Base-by-base conservation (phyloP, 768 basidiomycete species). In the Pulveroboletus ravenelii region DNA sequence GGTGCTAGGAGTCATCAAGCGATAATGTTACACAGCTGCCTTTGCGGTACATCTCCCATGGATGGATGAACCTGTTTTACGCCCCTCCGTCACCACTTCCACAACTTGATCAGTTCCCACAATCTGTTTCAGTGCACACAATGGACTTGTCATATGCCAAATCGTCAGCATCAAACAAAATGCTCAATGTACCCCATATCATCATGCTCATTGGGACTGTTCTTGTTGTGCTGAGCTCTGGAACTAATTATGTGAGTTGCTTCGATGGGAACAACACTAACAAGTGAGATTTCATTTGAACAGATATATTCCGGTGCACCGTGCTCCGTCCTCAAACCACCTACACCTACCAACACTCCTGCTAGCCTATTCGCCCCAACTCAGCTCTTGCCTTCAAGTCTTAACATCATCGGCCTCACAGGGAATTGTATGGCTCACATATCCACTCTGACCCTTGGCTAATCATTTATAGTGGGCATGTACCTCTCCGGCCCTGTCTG, bases 401-500 rank as follows among this genome's bases (percentile, higher is more conserved):
- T 91, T 31, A 94, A 94, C 58, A 66, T 93, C 32, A 78, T 94
- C 15, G 91, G 81, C 12, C 23, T 23, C 23, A 5, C 23, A 23
- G 23, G 23, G 5, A 23, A 23, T 23, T 3, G 23, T 23, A 23
- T 51, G 82, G 6, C 3, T 3, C 17, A 23, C 37, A 30, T 29
- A 17, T 38, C n/a, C 9, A 15, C 27, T 15, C 29, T 32, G 2
- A 38, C n/a, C 13, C 23, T 23, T 23, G 23, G 23, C 23, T 23
- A 23, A 23, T 23, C 23, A 23, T 23, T 23, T 23, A n/a, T n/a
- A n/a, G n/a, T n/a, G n/a, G n/a, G n/a, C n/a, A n/a, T n/a, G n/a
- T n/a, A n/a, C n/a, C n/a, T 74, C 51, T 81, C 76, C 13, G 89
- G 88, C 10, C 91, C 91, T 17, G 55, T 88, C 44, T 86, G 82